These are phyloP conservation scores for Stagonosporopsis cucurbitacearum DNA, from an alignment of 2,329 filamentous ascomycete genomes.

Conservation along the genomic window DNA sequence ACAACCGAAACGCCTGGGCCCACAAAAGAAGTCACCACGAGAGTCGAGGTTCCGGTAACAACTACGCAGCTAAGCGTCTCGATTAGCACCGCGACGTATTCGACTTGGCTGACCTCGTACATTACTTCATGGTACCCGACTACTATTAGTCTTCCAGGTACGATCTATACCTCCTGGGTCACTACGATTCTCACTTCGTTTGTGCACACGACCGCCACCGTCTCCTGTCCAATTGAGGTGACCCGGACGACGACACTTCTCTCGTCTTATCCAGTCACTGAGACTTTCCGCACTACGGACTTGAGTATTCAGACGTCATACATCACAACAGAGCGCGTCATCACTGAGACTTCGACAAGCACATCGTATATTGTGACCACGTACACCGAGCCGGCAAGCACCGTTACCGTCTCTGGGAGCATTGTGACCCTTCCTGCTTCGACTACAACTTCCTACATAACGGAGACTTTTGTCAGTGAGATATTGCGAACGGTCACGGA, in stretches of 20 bases:
- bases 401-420: slow-evolving; percentile 6
- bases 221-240: not conserved
- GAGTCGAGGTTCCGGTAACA: slow-evolving; percentile 16
- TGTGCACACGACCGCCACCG: slow-evolving; percentile 3
- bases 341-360: slow-evolving; percentile 1
- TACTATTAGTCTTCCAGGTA: slow-evolving; percentile 3
- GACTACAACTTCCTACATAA: slow-evolving; percentile 2
- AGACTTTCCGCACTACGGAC: not conserved
- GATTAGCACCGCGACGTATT: slow-evolving; percentile 10
- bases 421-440: slow-evolving; percentile 1
- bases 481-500: slow-evolving; percentile 1
- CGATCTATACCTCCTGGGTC: not conserved
- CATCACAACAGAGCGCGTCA: slow-evolving; percentile 8
- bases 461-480: not conserved
- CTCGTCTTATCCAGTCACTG: not conserved
- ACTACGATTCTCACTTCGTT: not conserved
- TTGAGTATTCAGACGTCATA: slow-evolving; percentile 1
- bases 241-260: not conserved
- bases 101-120: slow-evolving; percentile 4
- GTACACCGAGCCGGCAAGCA: not conserved
- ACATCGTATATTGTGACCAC: slow-evolving; percentile 4
- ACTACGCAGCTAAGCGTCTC: slow-evolving; percentile 7
- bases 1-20: slow-evolving; percentile 3
- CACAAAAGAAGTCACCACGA: slow-evolving; percentile 12
- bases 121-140: slow-evolving; percentile 4